Evolutionary conservation across 2,329 filamentous ascomycete genomes (phyloP).

Genomic region (Hymenoscyphus albidus): DNA sequence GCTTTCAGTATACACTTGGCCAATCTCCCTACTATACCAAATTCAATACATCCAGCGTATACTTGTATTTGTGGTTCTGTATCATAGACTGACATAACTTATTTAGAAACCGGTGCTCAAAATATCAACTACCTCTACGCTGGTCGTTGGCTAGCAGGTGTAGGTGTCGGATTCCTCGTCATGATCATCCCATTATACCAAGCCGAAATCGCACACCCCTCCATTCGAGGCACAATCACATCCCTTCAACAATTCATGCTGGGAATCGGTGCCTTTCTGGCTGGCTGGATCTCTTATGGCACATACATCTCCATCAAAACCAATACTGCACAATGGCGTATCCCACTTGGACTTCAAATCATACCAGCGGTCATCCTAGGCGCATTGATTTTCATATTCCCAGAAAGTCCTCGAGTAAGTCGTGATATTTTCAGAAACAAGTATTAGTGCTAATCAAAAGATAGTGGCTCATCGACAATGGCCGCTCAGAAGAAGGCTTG

Average conservation of each 20-base stretch:
- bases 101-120: conserved; percentile 57
- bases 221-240: conserved; percentile 68
- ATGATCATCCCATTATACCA: conserved; percentile 59
- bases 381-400: conserved; percentile 58
- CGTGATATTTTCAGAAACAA: background rate
- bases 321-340: conserved; percentile 33
- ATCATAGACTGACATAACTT: background rate
- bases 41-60: too few relatives aligned
- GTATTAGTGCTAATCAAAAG: background rate
- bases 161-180: conserved; percentile 49
- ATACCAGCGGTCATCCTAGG: conserved; percentile 52
- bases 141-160: conserved; percentile 65
- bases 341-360: conserved; percentile 51
- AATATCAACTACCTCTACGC: conserved; percentile 60
- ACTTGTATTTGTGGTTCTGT: background rate
- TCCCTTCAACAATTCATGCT: conserved; percentile 80
- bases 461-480: conserved; percentile 60
- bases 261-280: conserved; percentile 68
- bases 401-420: conserved; percentile 51
- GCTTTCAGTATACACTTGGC: background rate
- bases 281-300: conserved; percentile 71
- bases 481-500: conserved; percentile 52
- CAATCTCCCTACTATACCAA: background rate
- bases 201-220: conserved; percentile 73
- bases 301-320: conserved; percentile 36